Base-by-base conservation (phyloP, 225 moss, liverwort and hornwort species). In the Bryum argenteum region DNA sequence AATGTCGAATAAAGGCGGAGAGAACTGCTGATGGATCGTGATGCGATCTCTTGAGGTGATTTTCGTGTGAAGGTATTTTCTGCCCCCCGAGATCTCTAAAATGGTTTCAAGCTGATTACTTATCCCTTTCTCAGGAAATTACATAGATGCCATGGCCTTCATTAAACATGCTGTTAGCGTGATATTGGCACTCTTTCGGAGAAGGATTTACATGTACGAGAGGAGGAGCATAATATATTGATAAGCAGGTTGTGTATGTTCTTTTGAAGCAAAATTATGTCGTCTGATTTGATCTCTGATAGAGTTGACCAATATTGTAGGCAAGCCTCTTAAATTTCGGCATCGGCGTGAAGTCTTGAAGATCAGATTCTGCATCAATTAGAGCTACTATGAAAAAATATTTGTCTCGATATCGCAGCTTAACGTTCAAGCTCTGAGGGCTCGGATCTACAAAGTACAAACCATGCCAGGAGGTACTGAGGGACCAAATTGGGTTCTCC, bases 401-500 rank as follows among this genome's bases (percentile, higher is more conserved):
- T 41, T 57, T 71, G 58, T 67, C 57, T 44, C 26, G 54, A 53
- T 55, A 52, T 63, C 75, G 52, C 63, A 65, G 37, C 26, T 24
- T 40, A 48, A 48, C 47, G 18, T 58, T 53, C 47, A 58, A 64
- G 37, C 38, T 57, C 18, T 72, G 40, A 65, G 70, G 58, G 62
- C 71, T 58, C 77, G 75, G 57, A 72, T 62, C 19, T 50, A 50
- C 54, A 26, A 62, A 75, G 71, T 54, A 65, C 10, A 42, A 59
- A 65, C 63, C 53, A 86, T 86, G 86, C 74, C 65, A 61, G 75
- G 83, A 73, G 73, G 81, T 16, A 91, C 53, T 72, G 91, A 91
- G 68, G 90, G 96, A 44, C 88, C 93, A 52, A 91, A 93, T 71
- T 96, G 96, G 96, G 66, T 90, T 72, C 78, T 96, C 61, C 67